A percentile compares a stretch with the other conserved stretches of the same genome.
phyloP scores from a whole-genome alignment of 495 filamentous ascomycete species.

The Aspergillus cristatus region DNA sequence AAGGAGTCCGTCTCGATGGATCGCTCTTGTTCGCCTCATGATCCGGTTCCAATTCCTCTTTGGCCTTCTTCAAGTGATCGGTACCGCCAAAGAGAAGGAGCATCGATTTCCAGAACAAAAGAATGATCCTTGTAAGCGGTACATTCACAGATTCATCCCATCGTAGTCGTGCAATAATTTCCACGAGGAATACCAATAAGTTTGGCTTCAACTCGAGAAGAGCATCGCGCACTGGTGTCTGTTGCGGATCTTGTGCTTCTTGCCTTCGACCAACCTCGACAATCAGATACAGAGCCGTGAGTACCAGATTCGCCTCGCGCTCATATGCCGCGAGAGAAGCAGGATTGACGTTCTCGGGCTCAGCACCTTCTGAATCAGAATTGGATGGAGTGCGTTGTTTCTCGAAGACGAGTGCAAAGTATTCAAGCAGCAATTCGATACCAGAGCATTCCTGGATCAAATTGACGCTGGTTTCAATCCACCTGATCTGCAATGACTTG shows the following conservation, averaged over 20 bases:
- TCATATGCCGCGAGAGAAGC: conserved; percentile 31
- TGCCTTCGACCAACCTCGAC: conserved; percentile 56
- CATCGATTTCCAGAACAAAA: conserved; percentile 85
- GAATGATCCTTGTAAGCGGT: conserved; percentile 58
- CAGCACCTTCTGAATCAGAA: conserved; percentile 21
- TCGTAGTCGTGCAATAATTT: conserved; percentile 64
- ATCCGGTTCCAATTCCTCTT: conserved; percentile 43
- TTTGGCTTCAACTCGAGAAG: conserved; percentile 49
- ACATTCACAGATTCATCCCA: conserved; percentile 75
- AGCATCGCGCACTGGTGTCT: conserved; percentile 26
- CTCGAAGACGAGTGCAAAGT: conserved; percentile 51
- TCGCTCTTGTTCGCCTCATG: conserved; percentile 24
- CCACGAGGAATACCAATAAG: conserved; percentile 63
- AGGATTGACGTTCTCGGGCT: conserved; percentile 21
- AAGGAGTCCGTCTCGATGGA: conserved; percentile 31
- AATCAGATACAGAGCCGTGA: conserved; percentile 62
- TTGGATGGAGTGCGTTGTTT: conserved; percentile 22
- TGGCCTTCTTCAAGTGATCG: conserved; percentile 60
- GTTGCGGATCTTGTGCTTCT: conserved; percentile 17
- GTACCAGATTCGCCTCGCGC: conserved; percentile 39
- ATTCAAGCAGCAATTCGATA: conserved; percentile 49
- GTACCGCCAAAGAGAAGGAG: conserved; percentile 76
- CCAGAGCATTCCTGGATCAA: conserved; percentile 52
- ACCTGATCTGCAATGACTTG: conserved; percentile 55
- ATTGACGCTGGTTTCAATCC: conserved; percentile 56